These are phyloP conservation scores for Fraxinus platypoda DNA, from an alignment of 305 asterid genomes.

Conservation along the genomic window DNA sequence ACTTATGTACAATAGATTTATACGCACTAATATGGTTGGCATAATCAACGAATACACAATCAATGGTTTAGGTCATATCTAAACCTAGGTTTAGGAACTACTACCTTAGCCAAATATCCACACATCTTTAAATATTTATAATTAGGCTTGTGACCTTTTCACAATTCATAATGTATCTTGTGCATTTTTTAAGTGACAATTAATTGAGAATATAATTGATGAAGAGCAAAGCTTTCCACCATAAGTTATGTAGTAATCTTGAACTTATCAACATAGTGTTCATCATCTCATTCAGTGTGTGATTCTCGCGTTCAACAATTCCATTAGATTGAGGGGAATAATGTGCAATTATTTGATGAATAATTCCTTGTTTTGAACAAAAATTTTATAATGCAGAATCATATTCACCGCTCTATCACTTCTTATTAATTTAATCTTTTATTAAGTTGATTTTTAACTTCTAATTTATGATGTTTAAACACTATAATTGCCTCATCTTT, in stretches of 20 bases:
- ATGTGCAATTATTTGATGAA: background rate
- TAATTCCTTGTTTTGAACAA: background rate
- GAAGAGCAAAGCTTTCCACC: background rate
- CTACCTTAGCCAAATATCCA: background rate
- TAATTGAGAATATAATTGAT: too few species aligned
- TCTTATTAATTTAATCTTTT: background rate
- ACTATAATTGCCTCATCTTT: background rate
- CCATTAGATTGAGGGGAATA: background rate
- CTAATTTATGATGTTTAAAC: background rate
- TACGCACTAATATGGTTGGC: background rate
- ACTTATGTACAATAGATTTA: background rate
- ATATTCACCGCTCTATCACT: too few species aligned
- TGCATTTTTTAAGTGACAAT: too few species aligned
- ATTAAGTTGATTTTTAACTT: too few species aligned
- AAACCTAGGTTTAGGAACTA: background rate
- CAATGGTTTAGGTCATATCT: too few species aligned
- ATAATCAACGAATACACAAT: too few species aligned
- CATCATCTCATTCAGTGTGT: background rate
- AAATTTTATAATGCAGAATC: too few species aligned
- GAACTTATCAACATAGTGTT: background rate
- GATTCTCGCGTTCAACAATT: background rate
- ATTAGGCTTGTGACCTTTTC: background rate
- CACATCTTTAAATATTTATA: too few species aligned
- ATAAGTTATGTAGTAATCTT: background rate
- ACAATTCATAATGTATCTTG: background rate